Percentiles rank a stretch among this genome's conserved stretches.
These are phyloP conservation scores for Phoenix roebelenii DNA, from an alignment of 176 grass and related monocot species.

Conservation along the genomic window DNA sequence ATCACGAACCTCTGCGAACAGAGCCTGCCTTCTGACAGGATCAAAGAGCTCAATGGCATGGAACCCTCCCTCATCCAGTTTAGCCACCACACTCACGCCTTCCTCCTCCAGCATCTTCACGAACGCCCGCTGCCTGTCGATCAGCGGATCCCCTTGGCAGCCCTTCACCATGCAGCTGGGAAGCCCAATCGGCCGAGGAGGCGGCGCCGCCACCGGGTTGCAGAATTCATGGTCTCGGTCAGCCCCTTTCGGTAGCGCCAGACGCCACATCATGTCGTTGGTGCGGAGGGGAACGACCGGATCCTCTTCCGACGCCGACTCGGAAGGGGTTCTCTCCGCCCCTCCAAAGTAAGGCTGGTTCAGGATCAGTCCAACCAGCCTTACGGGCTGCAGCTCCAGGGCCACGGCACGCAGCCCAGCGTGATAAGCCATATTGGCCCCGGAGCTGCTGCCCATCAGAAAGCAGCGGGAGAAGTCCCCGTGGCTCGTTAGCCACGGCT, in stretches of 20 bases:
- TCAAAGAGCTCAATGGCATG: constrained; percentile 71
- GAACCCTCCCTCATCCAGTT: constrained; percentile 24
- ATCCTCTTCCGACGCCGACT: constrained; percentile 47
- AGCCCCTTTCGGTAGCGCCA: constrained; percentile 46
- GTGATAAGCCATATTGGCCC: constrained; percentile 75
- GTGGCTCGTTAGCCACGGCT: constrained; percentile 39
- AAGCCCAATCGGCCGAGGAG: constrained; percentile 8
- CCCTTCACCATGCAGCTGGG: constrained; percentile 45
- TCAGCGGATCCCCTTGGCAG: constrained; percentile 52
- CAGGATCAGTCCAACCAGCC: constrained; percentile 33
- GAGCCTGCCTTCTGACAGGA: constrained; percentile 23
- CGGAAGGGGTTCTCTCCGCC: constrained; percentile 52
- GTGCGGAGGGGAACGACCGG: constrained; percentile 44
- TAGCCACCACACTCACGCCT: constrained; percentile 44
- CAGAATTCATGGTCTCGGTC: constrained; percentile 63
- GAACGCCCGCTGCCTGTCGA: constrained; percentile 61
- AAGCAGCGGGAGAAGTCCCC: constrained; percentile 57
- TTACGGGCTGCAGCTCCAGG: constrained; percentile 14
- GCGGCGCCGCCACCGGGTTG: constrained; percentile 33
- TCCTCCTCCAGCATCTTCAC: constrained; percentile 28
- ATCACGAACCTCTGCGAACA: constrained; percentile 38
- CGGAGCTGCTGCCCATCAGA: constrained; percentile 82
- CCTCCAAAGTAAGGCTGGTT: constrained; percentile 86
- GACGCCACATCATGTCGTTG: constrained; percentile 62
- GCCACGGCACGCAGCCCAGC: constrained; percentile 20